phyloP scores from a whole-genome alignment of 2,329 filamentous ascomycete species.

The Atkinsonella hypoxylon region DNA sequence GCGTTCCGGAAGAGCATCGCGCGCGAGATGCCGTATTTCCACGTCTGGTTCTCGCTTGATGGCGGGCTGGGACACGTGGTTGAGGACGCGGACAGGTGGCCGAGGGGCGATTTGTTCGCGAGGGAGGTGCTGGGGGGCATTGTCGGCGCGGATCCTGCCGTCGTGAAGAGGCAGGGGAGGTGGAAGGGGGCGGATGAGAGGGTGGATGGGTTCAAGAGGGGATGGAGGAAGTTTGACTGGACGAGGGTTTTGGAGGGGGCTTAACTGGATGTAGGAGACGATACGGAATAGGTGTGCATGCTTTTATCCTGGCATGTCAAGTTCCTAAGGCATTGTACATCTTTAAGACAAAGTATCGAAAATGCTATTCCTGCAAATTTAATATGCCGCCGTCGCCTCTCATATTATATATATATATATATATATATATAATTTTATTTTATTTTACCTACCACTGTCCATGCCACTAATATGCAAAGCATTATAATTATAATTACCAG shows the following conservation, averaged over 20 bases:
- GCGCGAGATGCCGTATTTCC: constrained; percentile 98
- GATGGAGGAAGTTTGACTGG: constrained; percentile 92
- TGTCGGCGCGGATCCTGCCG: constrained; percentile 67
- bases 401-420: too few species aligned
- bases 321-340: too few species aligned
- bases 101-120: constrained; percentile 82
- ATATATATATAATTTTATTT: too few species aligned
- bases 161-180: constrained; percentile 80
- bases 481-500: background rate
- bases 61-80: constrained; percentile 88
- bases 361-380: too few species aligned
- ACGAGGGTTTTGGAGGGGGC: constrained; percentile 45
- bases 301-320: too few species aligned
- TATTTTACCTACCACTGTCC: background rate
- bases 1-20: constrained; percentile 76
- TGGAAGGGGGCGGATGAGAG: constrained; percentile 64
- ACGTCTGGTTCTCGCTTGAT: constrained; percentile 89
- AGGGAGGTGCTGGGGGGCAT: constrained; percentile 88
- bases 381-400: too few species aligned
- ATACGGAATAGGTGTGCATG: too few species aligned
- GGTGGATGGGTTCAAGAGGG: constrained; percentile 66
- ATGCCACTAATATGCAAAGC: background rate
- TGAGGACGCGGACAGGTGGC: constrained; percentile 78
- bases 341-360: too few species aligned
- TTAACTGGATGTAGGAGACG: constrained; percentile 18